Evolutionary conservation across 306 rosid genomes (phyloP).

Genomic region (Cercis canadensis): DNA sequence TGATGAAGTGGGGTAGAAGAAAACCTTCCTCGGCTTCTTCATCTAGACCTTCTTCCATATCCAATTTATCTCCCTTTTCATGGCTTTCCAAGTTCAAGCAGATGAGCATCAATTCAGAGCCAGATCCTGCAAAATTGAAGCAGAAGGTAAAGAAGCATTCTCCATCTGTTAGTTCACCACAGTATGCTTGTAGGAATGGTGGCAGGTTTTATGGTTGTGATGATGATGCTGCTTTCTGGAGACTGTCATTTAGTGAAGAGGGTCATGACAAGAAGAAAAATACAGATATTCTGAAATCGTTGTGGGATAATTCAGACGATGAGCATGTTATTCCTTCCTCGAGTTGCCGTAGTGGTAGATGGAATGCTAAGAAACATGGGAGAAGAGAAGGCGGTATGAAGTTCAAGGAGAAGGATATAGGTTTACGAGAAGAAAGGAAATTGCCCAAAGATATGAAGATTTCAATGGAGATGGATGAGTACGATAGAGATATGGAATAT

Average conservation of each 20-base stretch:
- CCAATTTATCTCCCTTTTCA: slow-evolving; percentile 65
- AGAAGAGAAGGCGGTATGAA: slow-evolving; percentile 44
- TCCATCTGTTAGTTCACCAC: slow-evolving; percentile 41
- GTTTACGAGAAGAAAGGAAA: slow-evolving; percentile 38
- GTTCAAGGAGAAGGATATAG: slow-evolving; percentile 42
- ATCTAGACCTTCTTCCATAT: slow-evolving; percentile 61
- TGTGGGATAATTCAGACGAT: slow-evolving; percentile 46
- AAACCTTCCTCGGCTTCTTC: slow-evolving; percentile 59
- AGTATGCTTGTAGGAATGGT: slow-evolving; percentile 34
- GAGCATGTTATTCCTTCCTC: slow-evolving; percentile 43
- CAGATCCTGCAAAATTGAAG: slow-evolving; percentile 44
- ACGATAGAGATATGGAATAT: slow-evolving; percentile 43
- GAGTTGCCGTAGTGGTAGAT: slow-evolving; percentile 35
- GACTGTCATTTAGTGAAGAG: slow-evolving; percentile 75
- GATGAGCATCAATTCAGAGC: slow-evolving; percentile 51
- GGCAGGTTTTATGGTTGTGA: slow-evolving; percentile 58
- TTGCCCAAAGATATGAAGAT: slow-evolving; percentile 37
- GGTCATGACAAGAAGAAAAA: slow-evolving; percentile 44
- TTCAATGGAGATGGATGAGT: slow-evolving; percentile 29
- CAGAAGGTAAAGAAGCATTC: slow-evolving; percentile 40
- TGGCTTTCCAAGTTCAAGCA: slow-evolving; percentile 85
- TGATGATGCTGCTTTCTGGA: slow-evolving; percentile 71
- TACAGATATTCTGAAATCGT: slow-evolving; percentile 40
- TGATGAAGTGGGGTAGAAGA: slow-evolving; percentile 70
- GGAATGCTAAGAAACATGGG: slow-evolving; percentile 31